These are phyloP conservation scores for Thelonectria discophora DNA, from an alignment of 2,329 filamentous ascomycete genomes.

Conservation along the genomic window DNA sequence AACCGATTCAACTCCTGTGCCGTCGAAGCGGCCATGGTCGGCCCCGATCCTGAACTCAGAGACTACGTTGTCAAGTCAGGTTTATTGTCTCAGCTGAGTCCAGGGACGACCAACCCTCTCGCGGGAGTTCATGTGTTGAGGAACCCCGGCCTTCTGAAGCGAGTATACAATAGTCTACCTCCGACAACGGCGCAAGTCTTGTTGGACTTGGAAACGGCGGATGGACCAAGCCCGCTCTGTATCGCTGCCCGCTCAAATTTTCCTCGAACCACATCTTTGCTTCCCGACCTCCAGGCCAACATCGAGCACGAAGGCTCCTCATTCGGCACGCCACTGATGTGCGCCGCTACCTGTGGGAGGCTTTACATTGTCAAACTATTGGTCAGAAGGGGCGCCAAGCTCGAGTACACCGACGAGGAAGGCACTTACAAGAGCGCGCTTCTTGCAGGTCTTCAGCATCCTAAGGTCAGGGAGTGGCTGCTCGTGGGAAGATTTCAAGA, in stretches of 20 bases:
- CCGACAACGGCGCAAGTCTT: neutral
- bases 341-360: neutral
- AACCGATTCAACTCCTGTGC: neutral
- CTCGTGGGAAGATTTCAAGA: conserved; percentile 15
- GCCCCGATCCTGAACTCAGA: neutral
- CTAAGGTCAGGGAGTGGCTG: conserved; percentile 8
- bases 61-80: neutral
- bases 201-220: neutral
- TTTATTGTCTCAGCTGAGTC: neutral
- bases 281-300: neutral
- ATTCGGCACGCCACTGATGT: conserved; percentile 8
- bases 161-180: neutral
- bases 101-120: neutral
- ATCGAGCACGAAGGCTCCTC: conserved; percentile 3
- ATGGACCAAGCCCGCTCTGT: neutral
- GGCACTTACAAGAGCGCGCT: neutral
- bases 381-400: conserved; percentile 1
- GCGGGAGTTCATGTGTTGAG: fast-evolving
- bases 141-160: neutral
- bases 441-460: neutral
- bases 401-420: neutral
- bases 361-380: neutral
- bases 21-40: neutral
- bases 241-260: neutral
- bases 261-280: neutral